Conservation (phyloP, 345 rosid genomes). For the Euphorbia tirucalli region DNA sequence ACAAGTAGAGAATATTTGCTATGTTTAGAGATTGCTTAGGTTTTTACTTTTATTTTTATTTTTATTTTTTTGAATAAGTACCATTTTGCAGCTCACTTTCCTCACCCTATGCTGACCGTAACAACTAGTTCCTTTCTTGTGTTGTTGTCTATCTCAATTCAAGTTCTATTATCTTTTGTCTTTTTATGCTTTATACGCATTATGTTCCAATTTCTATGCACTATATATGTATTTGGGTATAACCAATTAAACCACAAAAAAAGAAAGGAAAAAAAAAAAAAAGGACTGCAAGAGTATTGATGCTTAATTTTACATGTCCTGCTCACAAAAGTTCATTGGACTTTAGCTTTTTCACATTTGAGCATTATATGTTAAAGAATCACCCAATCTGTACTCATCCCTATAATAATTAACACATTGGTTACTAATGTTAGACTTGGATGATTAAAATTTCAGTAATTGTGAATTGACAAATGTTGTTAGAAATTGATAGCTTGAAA, state of each 20-base stretch:
- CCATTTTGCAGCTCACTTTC: conserved; percentile 11
- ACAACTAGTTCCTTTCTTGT: neutral
- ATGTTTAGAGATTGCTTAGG: conserved; percentile 26
- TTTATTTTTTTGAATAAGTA: neutral
- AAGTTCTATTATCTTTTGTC: neutral
- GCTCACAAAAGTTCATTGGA: neutral
- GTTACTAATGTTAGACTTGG: too few relatives aligned
- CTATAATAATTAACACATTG: too few relatives aligned
- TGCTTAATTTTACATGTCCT: neutral
- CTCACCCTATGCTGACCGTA: neutral
- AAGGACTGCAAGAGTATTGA: neutral
- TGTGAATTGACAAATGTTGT: too few relatives aligned
- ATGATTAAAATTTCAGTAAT: too few relatives aligned
- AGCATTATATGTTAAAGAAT: neutral
- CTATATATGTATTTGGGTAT: neutral
- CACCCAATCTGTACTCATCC: too few relatives aligned
- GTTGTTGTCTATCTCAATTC: neutral
- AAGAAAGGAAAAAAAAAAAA: neutral
- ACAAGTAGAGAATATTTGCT: conserved; percentile 23
- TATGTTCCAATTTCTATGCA: neutral
- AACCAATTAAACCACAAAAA: neutral
- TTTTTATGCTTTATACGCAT: neutral
- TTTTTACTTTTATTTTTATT: conserved; percentile 8
- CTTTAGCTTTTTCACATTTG: neutral
- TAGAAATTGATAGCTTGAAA: too few relatives aligned